A percentile compares a stretch with the other conserved stretches of the same genome.
Evolutionary conservation across 169 alveolate genomes (phyloP).

Genomic region (Amoebophrya sp.): DNA sequence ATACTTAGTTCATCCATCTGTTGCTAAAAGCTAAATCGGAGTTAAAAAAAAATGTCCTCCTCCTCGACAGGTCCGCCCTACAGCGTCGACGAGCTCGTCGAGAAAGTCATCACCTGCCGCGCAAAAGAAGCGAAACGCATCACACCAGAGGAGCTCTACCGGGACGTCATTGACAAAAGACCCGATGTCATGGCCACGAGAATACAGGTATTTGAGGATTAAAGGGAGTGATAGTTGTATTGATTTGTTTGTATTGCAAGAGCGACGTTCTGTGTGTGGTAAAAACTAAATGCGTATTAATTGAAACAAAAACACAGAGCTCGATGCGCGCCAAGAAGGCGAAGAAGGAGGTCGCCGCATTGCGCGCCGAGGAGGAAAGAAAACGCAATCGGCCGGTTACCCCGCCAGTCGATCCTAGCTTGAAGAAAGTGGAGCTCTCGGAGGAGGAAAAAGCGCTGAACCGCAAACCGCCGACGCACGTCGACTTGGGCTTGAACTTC

Average conservation of each 20-base stretch:
- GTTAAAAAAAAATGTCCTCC: no score
- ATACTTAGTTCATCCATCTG: no score
- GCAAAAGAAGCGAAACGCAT: not conserved
- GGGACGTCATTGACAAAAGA: not conserved
- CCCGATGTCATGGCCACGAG: not conserved
- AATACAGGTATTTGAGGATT: conserved; percentile 6
- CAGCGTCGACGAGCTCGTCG: not conserved
- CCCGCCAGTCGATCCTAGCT: not conserved
- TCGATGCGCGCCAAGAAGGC: not conserved
- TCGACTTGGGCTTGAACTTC: not conserved
- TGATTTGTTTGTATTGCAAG: not conserved
- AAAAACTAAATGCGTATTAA: not conserved
- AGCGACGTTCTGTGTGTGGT: not conserved
- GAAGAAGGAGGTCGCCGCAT: not conserved
- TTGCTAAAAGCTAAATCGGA: no score
- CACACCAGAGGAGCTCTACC: not conserved
- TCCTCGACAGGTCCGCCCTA: not conserved
- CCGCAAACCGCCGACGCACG: not conserved
- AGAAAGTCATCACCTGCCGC: not conserved
- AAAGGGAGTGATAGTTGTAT: not conserved
- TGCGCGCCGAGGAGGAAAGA: not conserved
- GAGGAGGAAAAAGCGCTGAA: not conserved
- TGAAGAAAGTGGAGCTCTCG: conserved; percentile 7
- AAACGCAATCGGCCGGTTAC: not conserved
- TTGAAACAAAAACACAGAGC: not conserved